Evolutionary conservation across 331 rosid species (phyloP), one percentile per base, ranked within the genome.

Genomic region (Arachis monticola): DNA sequence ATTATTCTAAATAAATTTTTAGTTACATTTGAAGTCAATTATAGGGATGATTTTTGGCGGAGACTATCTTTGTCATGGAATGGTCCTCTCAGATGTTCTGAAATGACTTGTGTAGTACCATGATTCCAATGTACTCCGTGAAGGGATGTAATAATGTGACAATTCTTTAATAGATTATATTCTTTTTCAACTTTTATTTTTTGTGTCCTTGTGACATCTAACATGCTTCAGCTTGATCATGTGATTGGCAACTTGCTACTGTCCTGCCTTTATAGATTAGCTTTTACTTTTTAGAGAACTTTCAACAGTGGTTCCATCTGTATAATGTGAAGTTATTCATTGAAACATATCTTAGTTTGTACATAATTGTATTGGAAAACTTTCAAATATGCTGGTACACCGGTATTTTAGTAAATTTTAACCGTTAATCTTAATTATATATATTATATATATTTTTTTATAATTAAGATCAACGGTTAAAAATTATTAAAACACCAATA

Each of bases 91-190:
- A 63, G 67, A 83, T 76, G 47, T 76, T 69, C 10, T 0, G 40
- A 30, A 72, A 70, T 70, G 77, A 31, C 9, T 42, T 70, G 65
- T 69, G 65, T 69, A 32, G 31, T 53, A 42, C 60, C 55, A 66
- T 45, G 31, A 60, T 74, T 70, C 52, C 58, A 44, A 10, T 68
- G 61, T 71, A 71, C 68, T 68, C 38, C 45, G 10, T 67, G 60
- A 67, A 84, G 48, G 68, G 42, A 84, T 73, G 82, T 73, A 84
- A 76, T 38, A 32, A 59, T 35, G 75, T 44, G 67, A 61, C 55
- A 50, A 79, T 70, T 83, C 81, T 83, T 79, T 69, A 0, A 62
- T 17, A 69, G 48, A 52, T 63, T 59, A 2, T 74, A 70, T 83
- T 80, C 74, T 74, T 50, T 17, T 75, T 74, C 8, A 32, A 31